Evolutionary conservation across 2,329 filamentous ascomycete species (phyloP).

Genomic region (Venturia effusa): DNA sequence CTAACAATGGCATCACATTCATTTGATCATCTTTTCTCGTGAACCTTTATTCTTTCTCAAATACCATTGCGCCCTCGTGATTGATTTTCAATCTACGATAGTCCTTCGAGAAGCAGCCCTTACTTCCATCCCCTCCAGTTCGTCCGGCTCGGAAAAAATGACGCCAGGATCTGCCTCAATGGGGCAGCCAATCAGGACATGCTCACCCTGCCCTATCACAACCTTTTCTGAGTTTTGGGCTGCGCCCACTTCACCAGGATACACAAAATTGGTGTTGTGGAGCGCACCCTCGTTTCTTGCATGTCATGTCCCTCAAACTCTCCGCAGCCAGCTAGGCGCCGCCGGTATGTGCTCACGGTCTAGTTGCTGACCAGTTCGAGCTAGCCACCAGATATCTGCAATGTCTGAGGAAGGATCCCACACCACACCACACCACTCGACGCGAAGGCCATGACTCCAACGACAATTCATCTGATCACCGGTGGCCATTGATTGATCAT

Average conservation of each 20-base stretch:
- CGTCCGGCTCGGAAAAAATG: neutral
- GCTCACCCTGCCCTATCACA: neutral
- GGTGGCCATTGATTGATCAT: neutral
- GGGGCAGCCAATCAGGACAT: neutral
- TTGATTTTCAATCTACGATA: neutral
- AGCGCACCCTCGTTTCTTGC: neutral
- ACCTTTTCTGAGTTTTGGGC: neutral
- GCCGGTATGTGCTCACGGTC: neutral
- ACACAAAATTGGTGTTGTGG: neutral
- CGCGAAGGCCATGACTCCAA: neutral
- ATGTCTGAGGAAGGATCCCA: neutral
- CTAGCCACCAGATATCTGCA: neutral
- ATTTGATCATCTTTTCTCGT: neutral
- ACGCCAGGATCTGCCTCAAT: neutral
- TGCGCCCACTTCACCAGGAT: neutral
- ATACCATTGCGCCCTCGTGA: neutral
- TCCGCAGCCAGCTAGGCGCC: neutral
- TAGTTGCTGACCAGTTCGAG: neutral
- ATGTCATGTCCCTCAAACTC: neutral
- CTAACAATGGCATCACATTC: neutral
- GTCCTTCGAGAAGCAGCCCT: slow-evolving; percentile 1
- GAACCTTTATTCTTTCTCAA: neutral
- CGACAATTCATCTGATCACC: neutral
- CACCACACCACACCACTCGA: neutral
- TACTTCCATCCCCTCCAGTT: neutral